These are phyloP conservation scores for Fusarium sp. DNA, from an alignment of 2,329 filamentous ascomycete species.

Conservation along the genomic window DNA sequence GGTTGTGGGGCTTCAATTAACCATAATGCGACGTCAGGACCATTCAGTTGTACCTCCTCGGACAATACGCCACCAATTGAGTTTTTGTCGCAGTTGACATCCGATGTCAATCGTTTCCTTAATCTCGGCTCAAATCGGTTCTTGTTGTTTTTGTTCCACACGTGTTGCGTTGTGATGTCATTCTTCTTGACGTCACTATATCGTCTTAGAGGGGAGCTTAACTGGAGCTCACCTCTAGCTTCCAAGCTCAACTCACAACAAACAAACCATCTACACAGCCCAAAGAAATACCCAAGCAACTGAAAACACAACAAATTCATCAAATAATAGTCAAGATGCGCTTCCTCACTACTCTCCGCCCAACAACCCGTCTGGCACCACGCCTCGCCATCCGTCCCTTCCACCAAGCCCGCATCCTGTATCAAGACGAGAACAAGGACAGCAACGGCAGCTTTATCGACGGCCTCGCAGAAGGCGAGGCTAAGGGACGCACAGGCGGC, in stretches of 20 bases:
- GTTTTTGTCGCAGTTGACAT: not conserved
- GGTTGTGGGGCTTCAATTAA: conserved; percentile 2
- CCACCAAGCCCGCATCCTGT: conserved; percentile 13
- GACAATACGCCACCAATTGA: not conserved
- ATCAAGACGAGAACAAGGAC: conserved; percentile 21
- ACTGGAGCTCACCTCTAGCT: conserved; percentile 13
- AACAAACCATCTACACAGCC: not conserved
- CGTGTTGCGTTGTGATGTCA: conserved; percentile 37
- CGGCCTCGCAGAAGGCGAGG: conserved; percentile 47
- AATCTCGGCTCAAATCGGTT: conserved; percentile 16
- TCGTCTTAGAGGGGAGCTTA: conserved; percentile 9
- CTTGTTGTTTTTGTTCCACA: conserved; percentile 1
- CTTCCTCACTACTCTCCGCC: conserved; percentile 21
- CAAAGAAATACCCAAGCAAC: accelerated
- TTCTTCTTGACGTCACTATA: conserved; percentile 42
- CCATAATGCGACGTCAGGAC: not conserved
- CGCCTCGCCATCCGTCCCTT: conserved; percentile 28
- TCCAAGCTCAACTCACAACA: not conserved
- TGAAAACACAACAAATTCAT: accelerated
- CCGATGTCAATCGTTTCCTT: not conserved
- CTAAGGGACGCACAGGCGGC: conserved; percentile 57
- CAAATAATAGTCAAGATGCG: conserved; percentile 13
- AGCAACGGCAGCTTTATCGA: conserved; percentile 40
- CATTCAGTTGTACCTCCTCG: not conserved
- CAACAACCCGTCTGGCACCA: conserved; percentile 13